Evolutionary conservation across 306 rosid genomes (phyloP).

Genomic region (Prunus davidiana): DNA sequence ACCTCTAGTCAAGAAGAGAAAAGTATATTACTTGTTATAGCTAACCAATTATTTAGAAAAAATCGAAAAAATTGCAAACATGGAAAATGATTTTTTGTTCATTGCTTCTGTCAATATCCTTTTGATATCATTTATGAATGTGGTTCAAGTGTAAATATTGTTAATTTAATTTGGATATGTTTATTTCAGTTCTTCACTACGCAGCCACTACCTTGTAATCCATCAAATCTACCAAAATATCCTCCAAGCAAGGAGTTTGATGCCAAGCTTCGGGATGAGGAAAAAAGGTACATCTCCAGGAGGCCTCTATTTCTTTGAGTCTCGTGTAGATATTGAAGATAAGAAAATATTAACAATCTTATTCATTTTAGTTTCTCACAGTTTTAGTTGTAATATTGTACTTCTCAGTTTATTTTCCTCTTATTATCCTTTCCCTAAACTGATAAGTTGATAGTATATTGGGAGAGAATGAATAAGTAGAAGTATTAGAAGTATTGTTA

Average conservation of each 20-base stretch:
- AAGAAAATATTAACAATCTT: not conserved
- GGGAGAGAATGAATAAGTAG: not conserved
- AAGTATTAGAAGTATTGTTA: not conserved
- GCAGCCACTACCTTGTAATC: conserved; percentile 78
- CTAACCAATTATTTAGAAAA: too few species aligned
- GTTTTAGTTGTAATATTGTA: not conserved
- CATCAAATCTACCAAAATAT: conserved; percentile 74
- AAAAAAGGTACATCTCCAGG: conserved; percentile 45
- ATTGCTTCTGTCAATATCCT: not conserved
- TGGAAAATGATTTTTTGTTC: too few species aligned
- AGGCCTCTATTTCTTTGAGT: conserved; percentile 8
- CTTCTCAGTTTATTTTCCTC: not conserved
- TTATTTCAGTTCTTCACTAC: conserved; percentile 67
- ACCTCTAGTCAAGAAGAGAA: too few species aligned
- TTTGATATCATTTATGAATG: not conserved
- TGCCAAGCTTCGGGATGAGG: conserved; percentile 66
- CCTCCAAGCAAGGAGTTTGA: conserved; percentile 87
- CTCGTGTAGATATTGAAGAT: not conserved
- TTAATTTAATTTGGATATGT: conserved; percentile 3
- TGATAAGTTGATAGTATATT: not conserved
- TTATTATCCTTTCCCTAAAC: not conserved
- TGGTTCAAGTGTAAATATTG: conserved; percentile 2
- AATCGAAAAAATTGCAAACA: too few species aligned
- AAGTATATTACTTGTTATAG: too few species aligned
- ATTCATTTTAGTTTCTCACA: not conserved